phyloP scores from a whole-genome alignment of 768 basidiomycete species.

The Suillus bovinus region DNA sequence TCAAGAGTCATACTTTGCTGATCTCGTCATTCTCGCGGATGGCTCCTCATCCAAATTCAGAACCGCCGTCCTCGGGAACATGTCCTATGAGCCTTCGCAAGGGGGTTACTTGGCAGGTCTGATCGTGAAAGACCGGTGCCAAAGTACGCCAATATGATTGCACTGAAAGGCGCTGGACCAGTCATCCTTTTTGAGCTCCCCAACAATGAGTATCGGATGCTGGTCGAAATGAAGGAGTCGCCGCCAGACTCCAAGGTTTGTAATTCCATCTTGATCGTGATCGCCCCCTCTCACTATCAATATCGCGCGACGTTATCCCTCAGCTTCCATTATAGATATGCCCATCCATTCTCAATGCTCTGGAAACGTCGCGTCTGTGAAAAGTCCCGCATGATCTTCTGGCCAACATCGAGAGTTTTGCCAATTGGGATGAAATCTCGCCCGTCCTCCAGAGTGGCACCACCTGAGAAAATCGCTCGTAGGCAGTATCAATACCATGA shows the following conservation, averaged over 20 bases:
- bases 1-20: slow-evolving; percentile 57
- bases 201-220: slow-evolving; percentile 79
- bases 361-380: slow-evolving; percentile 71
- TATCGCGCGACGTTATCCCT: slow-evolving; percentile 59
- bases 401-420: slow-evolving; percentile 35
- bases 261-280: not conserved
- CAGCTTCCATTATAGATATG: slow-evolving; percentile 72
- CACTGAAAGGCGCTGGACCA: slow-evolving; percentile 74
- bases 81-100: slow-evolving; percentile 46
- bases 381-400: slow-evolving; percentile 85
- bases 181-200: slow-evolving; percentile 88
- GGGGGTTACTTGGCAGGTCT: slow-evolving; percentile 83
- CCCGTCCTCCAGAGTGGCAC: slow-evolving; percentile 65
- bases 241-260: slow-evolving; percentile 75
- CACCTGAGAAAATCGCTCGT: slow-evolving; percentile 77
- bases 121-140: slow-evolving; percentile 71
- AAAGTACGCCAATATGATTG: slow-evolving; percentile 72
- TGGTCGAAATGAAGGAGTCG: slow-evolving; percentile 80
- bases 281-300: slow-evolving; percentile 6
- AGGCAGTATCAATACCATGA: slow-evolving; percentile 86
- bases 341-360: slow-evolving; percentile 54
- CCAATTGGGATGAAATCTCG: slow-evolving; percentile 49
- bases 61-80: slow-evolving; percentile 49
- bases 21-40: slow-evolving; percentile 82
- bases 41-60: slow-evolving; percentile 92